phyloP scores from a whole-genome alignment of 2,329 filamentous ascomycete species.

The Venturia aucupariae region DNA sequence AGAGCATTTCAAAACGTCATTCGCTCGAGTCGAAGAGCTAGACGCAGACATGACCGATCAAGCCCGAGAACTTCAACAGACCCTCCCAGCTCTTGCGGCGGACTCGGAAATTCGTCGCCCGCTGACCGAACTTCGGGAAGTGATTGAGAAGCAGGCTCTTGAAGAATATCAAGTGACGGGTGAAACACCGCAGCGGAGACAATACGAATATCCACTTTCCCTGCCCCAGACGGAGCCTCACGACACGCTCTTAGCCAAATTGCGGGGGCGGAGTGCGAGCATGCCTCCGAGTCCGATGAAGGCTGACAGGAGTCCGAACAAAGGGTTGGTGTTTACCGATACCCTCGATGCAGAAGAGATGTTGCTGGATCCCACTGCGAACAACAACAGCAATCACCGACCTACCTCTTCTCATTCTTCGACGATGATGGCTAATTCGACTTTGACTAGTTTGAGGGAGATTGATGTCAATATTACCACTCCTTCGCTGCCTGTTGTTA shows the following conservation, averaged over 20 bases:
- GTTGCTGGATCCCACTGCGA: slow-evolving; percentile 19
- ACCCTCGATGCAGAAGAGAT: slow-evolving; percentile 7
- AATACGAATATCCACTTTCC: slow-evolving; percentile 70
- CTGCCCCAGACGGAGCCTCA: slow-evolving; percentile 67
- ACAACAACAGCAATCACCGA: slow-evolving; percentile 21
- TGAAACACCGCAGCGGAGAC: slow-evolving; percentile 69
- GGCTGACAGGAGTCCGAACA: slow-evolving; percentile 37
- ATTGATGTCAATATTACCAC: slow-evolving; percentile 37
- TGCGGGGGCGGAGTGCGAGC: slow-evolving; percentile 29
- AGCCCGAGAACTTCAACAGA: slow-evolving; percentile 43
- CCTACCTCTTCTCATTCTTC: slow-evolving; percentile 17
- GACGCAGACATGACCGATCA: slow-evolving; percentile 51
- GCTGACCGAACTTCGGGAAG: slow-evolving; percentile 59
- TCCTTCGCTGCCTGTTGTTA: slow-evolving; percentile 23
- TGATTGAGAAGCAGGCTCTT: slow-evolving; percentile 55
- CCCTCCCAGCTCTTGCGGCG: slow-evolving; percentile 50
- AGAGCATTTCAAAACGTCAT: slow-evolving; percentile 59
- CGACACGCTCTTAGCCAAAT: slow-evolving; percentile 45
- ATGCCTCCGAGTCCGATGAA: slow-evolving; percentile 24
- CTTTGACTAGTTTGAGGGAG: slow-evolving; percentile 32
- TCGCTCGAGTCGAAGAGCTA: slow-evolving; percentile 59
- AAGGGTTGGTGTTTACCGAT: slow-evolving; percentile 20
- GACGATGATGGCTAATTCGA: slow-evolving; percentile 13
- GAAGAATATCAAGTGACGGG: slow-evolving; percentile 80
- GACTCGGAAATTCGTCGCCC: slow-evolving; percentile 55